Conservation (phyloP, 177 flowering plant genomes). For the Tripterygium wilfordii region DNA sequence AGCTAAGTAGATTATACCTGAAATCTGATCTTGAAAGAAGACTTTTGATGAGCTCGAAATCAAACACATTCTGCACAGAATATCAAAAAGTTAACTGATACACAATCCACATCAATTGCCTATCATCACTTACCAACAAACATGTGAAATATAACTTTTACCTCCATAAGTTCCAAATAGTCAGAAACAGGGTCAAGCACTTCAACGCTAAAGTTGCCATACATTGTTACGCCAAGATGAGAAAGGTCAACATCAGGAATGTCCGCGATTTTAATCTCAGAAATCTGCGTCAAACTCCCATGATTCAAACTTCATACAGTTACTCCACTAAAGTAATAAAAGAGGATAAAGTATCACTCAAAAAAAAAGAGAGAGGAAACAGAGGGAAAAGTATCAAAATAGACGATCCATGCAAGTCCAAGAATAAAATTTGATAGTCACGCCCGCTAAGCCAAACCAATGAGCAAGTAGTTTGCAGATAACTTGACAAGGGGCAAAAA, state of each 20-base stretch:
- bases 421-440: too few species aligned
- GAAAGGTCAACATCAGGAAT: conserved; percentile 90
- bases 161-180: conserved; percentile 93
- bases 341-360: too few species aligned
- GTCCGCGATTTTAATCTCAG: conserved; percentile 86
- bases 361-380: too few species aligned
- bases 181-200: conserved; percentile 95
- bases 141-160: conserved; percentile 13
- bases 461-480: too few species aligned
- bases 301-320: conserved; percentile 5
- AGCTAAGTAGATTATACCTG: conserved; percentile 43
- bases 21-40: conserved; percentile 73
- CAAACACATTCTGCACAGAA: conserved; percentile 80
- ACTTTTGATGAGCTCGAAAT: conserved; percentile 73
- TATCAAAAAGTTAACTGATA: conserved; percentile 5
- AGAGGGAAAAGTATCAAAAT: too few species aligned
- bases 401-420: too few species aligned
- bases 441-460: too few species aligned
- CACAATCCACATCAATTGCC: not conserved
- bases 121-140: conserved; percentile 2
- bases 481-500: too few species aligned
- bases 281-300: conserved; percentile 51
- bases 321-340: too few species aligned
- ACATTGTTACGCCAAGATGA: conserved; percentile 56
- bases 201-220: conserved; percentile 79